Conservation (phyloP, 2,329 filamentous ascomycete species). For the Alternaria burnsii region DNA sequence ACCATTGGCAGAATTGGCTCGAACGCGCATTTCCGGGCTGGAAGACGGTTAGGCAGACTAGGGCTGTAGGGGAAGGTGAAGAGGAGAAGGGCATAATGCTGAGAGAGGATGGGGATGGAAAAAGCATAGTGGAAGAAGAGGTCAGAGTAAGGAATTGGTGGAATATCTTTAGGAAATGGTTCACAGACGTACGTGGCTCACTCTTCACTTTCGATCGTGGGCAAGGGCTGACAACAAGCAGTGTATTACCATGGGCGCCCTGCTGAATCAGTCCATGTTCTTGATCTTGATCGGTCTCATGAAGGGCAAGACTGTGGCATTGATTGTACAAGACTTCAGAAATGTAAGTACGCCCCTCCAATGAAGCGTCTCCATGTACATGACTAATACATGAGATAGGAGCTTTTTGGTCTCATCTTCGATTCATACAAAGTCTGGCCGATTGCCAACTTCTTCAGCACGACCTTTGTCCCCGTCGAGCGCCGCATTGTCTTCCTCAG, state of each 20-base stretch:
- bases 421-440: conserved; percentile 81
- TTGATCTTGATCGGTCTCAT: conserved; percentile 66
- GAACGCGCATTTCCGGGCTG: conserved; percentile 76
- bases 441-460: conserved; percentile 74
- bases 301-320: conserved; percentile 45
- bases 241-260: conserved; percentile 69
- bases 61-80: conserved; percentile 26
- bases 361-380: conserved; percentile 24
- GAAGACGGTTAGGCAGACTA: conserved; percentile 35
- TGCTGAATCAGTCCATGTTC: conserved; percentile 71
- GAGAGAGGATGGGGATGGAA: conserved; percentile 39
- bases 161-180: conserved; percentile 73
- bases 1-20: conserved; percentile 83
- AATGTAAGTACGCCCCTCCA: conserved; percentile 45
- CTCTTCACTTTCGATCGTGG: background rate
- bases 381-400: conserved; percentile 25
- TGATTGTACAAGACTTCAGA: conserved; percentile 45
- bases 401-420: conserved; percentile 47
- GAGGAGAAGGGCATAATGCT: conserved; percentile 43
- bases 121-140: conserved; percentile 37
- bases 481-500: conserved; percentile 75
- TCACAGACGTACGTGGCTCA: conserved; percentile 60
- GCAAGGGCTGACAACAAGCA: conserved; percentile 18
- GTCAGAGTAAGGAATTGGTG: conserved; percentile 51
- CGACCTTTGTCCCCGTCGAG: conserved; percentile 74